phyloP scores from a whole-genome alignment of 495 filamentous ascomycete species.

The Neurospora sp. region DNA sequence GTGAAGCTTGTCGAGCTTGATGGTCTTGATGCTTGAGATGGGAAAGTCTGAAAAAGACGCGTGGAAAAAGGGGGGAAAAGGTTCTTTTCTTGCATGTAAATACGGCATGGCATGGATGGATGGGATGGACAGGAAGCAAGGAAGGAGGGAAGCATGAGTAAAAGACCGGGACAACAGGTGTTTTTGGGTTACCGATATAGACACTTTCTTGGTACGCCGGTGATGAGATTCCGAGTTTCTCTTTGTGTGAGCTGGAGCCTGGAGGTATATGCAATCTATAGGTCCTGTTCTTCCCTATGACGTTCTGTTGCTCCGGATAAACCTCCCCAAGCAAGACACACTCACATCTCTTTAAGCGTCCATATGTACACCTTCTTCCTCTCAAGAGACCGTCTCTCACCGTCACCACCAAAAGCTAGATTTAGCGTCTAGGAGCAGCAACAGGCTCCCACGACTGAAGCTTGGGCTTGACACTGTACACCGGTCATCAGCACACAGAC shows the following conservation, averaged over 20 bases:
- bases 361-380: not conserved
- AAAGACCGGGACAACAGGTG: not conserved
- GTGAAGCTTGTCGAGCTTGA: conserved; percentile 76
- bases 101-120: not conserved
- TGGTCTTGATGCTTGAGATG: conserved; percentile 55
- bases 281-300: not conserved
- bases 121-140: not conserved
- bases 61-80: not conserved
- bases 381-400: not conserved
- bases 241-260: not conserved
- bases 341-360: not conserved
- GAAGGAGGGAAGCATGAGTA: not conserved
- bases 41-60: not conserved
- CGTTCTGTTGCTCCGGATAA: not conserved
- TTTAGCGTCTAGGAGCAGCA: conserved; percentile 21
- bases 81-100: not conserved
- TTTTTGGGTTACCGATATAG: not conserved
- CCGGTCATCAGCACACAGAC: not conserved
- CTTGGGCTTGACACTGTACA: conserved; percentile 29
- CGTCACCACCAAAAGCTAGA: not conserved
- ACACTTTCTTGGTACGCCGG: not conserved
- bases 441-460: conserved; percentile 29
- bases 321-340: not conserved
- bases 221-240: not conserved
- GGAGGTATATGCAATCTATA: not conserved